A percentile compares a stretch with the other conserved stretches of the same genome.
Evolutionary conservation across 1,139 yeast species (phyloP).

Genomic region (Kurtzmaniella natalensis): DNA sequence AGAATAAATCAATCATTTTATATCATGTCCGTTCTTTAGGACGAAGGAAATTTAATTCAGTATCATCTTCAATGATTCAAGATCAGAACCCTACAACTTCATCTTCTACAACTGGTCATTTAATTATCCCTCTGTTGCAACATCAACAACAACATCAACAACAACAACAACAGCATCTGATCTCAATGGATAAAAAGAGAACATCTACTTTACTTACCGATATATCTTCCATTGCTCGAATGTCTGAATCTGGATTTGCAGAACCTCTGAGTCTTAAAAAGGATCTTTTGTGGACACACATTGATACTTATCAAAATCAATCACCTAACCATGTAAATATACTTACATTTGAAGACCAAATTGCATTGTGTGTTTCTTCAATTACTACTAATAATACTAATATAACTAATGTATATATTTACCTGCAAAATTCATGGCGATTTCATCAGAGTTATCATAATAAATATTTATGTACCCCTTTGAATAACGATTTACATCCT

Average conservation of each 20-base stretch:
- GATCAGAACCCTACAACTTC: neutral
- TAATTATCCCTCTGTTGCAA: conserved; percentile 2
- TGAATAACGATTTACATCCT: conserved; percentile 26
- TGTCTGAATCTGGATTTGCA: conserved; percentile 34
- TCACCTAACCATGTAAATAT: conserved; percentile 38
- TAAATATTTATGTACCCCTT: conserved; percentile 39
- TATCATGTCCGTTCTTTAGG: conserved; percentile 50
- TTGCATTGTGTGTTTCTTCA: conserved; percentile 46
- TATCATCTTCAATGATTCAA: neutral
- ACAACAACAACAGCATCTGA: conserved; percentile 7
- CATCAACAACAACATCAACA: conserved; percentile 7
- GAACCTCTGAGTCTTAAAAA: conserved; percentile 41
- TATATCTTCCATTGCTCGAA: conserved; percentile 56
- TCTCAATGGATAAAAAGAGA: conserved; percentile 48
- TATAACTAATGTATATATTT: conserved; percentile 46
- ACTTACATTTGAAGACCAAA: conserved; percentile 48
- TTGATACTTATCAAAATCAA: conserved; percentile 42
- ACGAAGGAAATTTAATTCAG: conserved; percentile 1
- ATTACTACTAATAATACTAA: conserved; percentile 23
- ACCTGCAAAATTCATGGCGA: conserved; percentile 33
- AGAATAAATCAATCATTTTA: conserved; percentile 39
- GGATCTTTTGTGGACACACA: conserved; percentile 63
- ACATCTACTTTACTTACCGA: conserved; percentile 53
- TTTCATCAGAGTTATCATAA: conserved; percentile 31
- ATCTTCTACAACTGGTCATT: neutral